Evolutionary conservation across 352 stramenopile genomes (phyloP).

Genomic region (Aphanomyces cochlioides): DNA sequence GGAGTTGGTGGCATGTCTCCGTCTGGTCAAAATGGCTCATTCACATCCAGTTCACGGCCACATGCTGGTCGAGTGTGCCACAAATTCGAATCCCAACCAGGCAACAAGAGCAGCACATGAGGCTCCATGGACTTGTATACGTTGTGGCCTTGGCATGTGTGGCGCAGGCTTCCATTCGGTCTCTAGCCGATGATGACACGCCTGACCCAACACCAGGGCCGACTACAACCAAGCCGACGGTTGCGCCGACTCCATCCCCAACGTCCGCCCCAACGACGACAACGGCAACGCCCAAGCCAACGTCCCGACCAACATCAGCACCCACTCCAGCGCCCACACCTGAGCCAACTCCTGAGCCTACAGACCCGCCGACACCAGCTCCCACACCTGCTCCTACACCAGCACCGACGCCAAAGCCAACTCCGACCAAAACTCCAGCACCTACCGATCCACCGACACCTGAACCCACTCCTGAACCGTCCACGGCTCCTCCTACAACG

Average conservation of each 20-base stretch:
- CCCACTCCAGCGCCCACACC: background rate
- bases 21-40: too few species aligned
- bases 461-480: background rate
- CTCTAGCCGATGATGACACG: too few species aligned
- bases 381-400: background rate
- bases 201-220: background rate
- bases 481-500: background rate
- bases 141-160: too few species aligned
- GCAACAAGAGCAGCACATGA: too few species aligned
- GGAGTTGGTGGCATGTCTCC: too few species aligned
- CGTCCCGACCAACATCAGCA: background rate
- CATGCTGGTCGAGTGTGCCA: too few species aligned
- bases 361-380: background rate
- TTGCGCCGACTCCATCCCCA: background rate
- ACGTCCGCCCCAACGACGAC: background rate
- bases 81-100: too few species aligned
- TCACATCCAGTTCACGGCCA: too few species aligned
- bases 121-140: too few species aligned
- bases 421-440: background rate
- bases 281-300: background rate
- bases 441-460: slow-evolving; percentile 1
- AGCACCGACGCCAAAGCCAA: background rate
- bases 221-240: background rate
- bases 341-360: background rate
- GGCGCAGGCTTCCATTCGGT: too few species aligned